These are phyloP conservation scores for Geranium incanum DNA, from an alignment of 441 rosid species.

Conservation along the genomic window DNA sequence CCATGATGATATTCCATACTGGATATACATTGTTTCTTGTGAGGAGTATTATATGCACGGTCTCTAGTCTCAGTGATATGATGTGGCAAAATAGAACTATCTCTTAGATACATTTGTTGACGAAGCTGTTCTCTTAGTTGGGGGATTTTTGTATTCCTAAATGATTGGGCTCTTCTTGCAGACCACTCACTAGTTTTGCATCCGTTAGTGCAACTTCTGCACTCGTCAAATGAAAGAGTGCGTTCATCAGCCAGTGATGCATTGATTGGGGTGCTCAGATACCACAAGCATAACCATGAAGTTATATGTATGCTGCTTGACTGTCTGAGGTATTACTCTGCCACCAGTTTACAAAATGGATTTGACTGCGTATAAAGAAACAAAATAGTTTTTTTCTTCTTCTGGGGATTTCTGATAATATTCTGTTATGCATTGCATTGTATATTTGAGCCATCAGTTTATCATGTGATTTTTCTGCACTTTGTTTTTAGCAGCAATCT, in stretches of 20 bases:
- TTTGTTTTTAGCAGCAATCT: slow-evolving; percentile 43
- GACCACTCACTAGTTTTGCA: slow-evolving; percentile 67
- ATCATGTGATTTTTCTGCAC: background rate
- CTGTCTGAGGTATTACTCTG: slow-evolving; percentile 58
- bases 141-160: slow-evolving; percentile 11
- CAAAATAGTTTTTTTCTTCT: slow-evolving; percentile 9
- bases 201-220: slow-evolving; percentile 44
- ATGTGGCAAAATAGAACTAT: background rate
- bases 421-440: background rate
- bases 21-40: background rate
- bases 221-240: slow-evolving; percentile 43
- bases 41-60: background rate
- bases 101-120: slow-evolving; percentile 15
- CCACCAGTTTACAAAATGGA: slow-evolving; percentile 3
- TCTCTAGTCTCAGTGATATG: background rate
- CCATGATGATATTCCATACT: background rate
- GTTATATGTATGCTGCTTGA: slow-evolving; percentile 66
- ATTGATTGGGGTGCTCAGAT: slow-evolving; percentile 53
- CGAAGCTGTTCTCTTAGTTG: slow-evolving; percentile 18
- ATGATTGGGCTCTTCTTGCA: slow-evolving; percentile 32
- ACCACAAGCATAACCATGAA: slow-evolving; percentile 53
- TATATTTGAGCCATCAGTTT: background rate
- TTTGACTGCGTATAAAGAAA: slow-evolving; percentile 5
- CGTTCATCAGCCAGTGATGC: slow-evolving; percentile 44
- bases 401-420: background rate